Base-by-base conservation (phyloP, 495 filamentous ascomycete genomes). In the Daldinia loculata region DNA sequence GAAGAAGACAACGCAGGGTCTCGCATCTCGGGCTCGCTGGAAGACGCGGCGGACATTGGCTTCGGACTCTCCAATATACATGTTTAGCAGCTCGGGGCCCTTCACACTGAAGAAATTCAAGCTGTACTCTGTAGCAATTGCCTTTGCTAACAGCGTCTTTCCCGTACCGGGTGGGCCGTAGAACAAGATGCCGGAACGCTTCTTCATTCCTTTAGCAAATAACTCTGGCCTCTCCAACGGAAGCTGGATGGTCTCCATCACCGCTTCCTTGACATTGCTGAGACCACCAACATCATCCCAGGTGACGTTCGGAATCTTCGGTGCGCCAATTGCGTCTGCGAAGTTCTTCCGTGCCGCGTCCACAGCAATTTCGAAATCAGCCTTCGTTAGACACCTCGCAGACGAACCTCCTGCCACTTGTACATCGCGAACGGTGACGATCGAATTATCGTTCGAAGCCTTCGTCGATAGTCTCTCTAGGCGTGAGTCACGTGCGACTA, bases 81-180 rank as follows among this genome's bases (percentile, higher is more conserved):
- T 99, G 76, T 99, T 99, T 17, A 99, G 88, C 73, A 99, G 79
- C 81, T 99, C 95, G 1, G 95, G 95, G 2, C 95, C 95, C 80
- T 99, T 99, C 80, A 99, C 93, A 56, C 90, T 93, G 88, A 99
- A 98, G 85, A 99, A 99, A 71, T 99, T 99, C 75, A 99, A 87
- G 56, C 92, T 96, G 84, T 98, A 98, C 73, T 98, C 95, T 0
- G 96, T 98, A 1, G 95, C 95, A 75, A 99, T 98, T 41, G 95
- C 95, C 82, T 98, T 98, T 36, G 95, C 95, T 29, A 99, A 87
- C 24, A 99, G 82, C 0, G 95, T 99, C 82, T 99, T 99, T 34
- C 95, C 95, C 4, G 96, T 98, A 60, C 95, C 95, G 0, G 95
- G 95, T 7, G 96, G 96, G 0, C 95, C 95, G 74, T 99, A 98